Conservation (phyloP, 345 rosid genomes). For the Salix purpurea region DNA sequence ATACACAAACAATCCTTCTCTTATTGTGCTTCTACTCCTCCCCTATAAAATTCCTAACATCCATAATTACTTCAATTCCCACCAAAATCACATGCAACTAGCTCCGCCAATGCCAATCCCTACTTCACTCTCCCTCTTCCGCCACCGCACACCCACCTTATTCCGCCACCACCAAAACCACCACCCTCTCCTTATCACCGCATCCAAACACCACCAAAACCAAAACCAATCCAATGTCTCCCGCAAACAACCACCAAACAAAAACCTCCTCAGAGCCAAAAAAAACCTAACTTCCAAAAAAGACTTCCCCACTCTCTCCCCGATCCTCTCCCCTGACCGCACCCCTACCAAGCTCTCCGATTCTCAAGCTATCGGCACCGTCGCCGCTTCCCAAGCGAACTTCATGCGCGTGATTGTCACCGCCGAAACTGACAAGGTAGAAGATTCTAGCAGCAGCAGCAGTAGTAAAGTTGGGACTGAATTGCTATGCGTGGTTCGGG, state of each 20-base stretch:
- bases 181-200: conserved; percentile 18
- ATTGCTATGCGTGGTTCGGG: conserved; percentile 85
- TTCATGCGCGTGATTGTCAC: conserved; percentile 88
- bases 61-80: neutral
- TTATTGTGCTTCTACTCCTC: neutral
- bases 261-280: conserved; percentile 66
- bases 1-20: too few relatives aligned
- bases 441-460: neutral
- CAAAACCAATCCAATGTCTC: conserved; percentile 32
- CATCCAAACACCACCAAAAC: conserved; percentile 45
- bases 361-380: conserved; percentile 80
- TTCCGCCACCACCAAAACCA: conserved; percentile 41
- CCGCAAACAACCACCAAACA: conserved; percentile 47
- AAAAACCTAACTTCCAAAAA: conserved; percentile 27
- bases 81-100: neutral
- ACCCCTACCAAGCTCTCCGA: conserved; percentile 46
- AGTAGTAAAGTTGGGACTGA: conserved; percentile 41
- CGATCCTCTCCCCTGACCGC: conserved; percentile 54
- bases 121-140: conserved; percentile 47
- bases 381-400: conserved; percentile 89
- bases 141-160: conserved; percentile 34
- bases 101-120: conserved; percentile 36
- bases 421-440: conserved; percentile 11
- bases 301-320: conserved; percentile 66
- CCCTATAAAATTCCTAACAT: neutral